These are phyloP conservation scores for Endocladia muricata DNA, from an alignment of 31 red algal species.

Conservation along the genomic window DNA sequence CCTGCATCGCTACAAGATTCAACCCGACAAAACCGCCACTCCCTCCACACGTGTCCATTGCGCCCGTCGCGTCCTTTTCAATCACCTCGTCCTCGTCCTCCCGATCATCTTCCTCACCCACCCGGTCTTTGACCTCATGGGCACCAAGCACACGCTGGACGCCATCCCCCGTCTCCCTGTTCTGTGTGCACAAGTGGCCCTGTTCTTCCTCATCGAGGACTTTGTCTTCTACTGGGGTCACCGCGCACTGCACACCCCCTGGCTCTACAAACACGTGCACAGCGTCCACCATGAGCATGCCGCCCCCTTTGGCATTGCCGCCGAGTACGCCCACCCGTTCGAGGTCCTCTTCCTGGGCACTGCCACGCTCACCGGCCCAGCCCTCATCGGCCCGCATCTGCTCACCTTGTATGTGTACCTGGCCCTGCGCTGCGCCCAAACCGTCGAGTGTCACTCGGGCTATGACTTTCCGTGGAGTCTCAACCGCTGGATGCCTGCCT, in stretches of 20 bases:
- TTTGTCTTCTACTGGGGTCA: constrained; percentile 97
- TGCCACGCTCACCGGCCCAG: constrained; percentile 75
- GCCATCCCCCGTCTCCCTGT: constrained; percentile 36
- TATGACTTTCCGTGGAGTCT: constrained; percentile 91
- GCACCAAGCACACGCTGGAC: constrained; percentile 33
- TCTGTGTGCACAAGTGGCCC: constrained; percentile 54
- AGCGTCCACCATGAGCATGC: constrained; percentile 83
- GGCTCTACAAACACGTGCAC: constrained; percentile 86
- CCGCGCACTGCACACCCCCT: constrained; percentile 80
- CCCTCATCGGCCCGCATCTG: constrained; percentile 80
- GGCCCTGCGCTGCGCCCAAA: constrained; percentile 77
- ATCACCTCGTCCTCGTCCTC: constrained; percentile 80
- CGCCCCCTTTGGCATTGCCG: constrained; percentile 87
- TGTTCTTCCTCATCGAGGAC: constrained; percentile 93
- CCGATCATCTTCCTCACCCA: constrained; percentile 90
- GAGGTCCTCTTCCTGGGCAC: constrained; percentile 90
- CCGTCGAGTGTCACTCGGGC: constrained; percentile 90
- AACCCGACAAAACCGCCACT: constrained; percentile 34
- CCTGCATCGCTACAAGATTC: constrained; percentile 67
- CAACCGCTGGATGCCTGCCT: constrained; percentile 76
- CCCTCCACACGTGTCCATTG: constrained; percentile 33
- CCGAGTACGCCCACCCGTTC: constrained; percentile 92
- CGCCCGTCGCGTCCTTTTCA: constrained; percentile 32
- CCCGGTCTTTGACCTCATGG: constrained; percentile 76
- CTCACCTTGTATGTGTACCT: constrained; percentile 89